These are phyloP conservation scores for Tephrocybe rancida DNA, from an alignment of 768 basidiomycete genomes.

Conservation along the genomic window DNA sequence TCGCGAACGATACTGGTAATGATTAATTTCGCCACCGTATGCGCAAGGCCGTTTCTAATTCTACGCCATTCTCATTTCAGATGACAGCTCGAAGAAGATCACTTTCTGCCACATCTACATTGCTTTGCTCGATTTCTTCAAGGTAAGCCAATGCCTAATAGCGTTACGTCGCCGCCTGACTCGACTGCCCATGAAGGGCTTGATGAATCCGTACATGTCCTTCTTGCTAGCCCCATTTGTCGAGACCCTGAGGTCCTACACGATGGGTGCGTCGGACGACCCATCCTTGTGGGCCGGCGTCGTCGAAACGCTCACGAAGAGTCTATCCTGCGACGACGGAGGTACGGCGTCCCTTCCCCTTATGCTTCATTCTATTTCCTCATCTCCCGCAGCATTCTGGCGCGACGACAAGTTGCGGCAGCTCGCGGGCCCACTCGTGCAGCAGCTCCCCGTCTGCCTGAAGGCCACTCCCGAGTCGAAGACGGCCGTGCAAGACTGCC, in stretches of 20 bases:
- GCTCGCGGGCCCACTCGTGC: constrained; percentile 58
- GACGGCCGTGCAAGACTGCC: constrained; percentile 47
- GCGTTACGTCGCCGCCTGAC: not conserved
- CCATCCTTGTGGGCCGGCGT: constrained; percentile 63
- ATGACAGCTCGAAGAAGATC: constrained; percentile 51
- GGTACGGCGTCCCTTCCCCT: constrained; percentile 45
- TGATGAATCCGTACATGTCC: constrained; percentile 93
- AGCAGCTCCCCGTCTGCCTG: constrained; percentile 63
- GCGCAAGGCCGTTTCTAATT: constrained; percentile 3
- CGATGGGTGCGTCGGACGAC: constrained; percentile 32
- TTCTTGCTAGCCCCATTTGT: constrained; percentile 70
- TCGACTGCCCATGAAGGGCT: constrained; percentile 60
- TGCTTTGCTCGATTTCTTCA: constrained; percentile 83
- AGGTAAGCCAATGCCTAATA: constrained; percentile 47
- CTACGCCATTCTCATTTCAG: constrained; percentile 14
- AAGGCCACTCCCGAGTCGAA: constrained; percentile 38
- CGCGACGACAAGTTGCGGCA: constrained; percentile 76
- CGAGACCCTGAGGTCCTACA: constrained; percentile 59
- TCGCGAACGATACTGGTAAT: constrained; percentile 55
- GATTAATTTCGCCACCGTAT: constrained; percentile 1
- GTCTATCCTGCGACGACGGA: constrained; percentile 78
- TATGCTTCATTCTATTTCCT: not conserved
- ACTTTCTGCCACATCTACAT: constrained; percentile 78
- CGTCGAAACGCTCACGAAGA: constrained; percentile 64
- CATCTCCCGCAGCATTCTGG: constrained; percentile 73